Base-by-base conservation (phyloP, 768 basidiomycete species). In the Favolaschia claudopus region DNA sequence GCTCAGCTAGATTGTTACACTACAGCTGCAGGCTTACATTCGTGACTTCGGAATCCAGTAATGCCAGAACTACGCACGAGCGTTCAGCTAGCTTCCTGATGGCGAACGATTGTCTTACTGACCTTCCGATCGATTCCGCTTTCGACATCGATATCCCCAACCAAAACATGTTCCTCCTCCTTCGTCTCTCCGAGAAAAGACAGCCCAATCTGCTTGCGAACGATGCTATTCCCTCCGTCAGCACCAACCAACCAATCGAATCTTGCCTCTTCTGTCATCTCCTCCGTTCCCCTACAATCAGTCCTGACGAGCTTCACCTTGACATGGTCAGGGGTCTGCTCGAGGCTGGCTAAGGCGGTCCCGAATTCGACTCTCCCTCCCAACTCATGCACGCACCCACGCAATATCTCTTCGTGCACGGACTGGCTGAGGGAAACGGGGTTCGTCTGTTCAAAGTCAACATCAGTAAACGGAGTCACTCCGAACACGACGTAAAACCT, bases 131-230 rank as follows among this genome's bases (percentile, higher is more conserved):
- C 70, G 2, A 79, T 9, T 0, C 72, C 43, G 15, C 52, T 36
- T 6, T 76, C 70, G 0, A 78, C 39, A 32, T 72, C 53, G 27
- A 82, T 70, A 53, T 85, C 79, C 1, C 74, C 82, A 9, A 72
- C 68, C 0, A 78, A 43, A 1, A 69, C 36, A 2, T 53, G 31
- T 10, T 74, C 60, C 4, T 66, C 66, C 2, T 73, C 65, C 10
- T 58, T 65, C 0, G 76, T 77, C 58, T 82, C 72, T 0, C 82
- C 82, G 1, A 75, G 52, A 56, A 83, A 83, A 0, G 66, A 59
- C 2, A 83, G 60, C 0, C 77, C 80, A 5, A 81, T 70, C 37
- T 67, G 62, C 56, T 77, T 79, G 29, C 83, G 70, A 3, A 73
- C 72, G 7, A 71, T 42, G 10, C 79, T 79, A 32, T 34, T 67